phyloP scores from a whole-genome alignment of 2,329 filamentous ascomycete genomes.

The Penicillium sp. region DNA sequence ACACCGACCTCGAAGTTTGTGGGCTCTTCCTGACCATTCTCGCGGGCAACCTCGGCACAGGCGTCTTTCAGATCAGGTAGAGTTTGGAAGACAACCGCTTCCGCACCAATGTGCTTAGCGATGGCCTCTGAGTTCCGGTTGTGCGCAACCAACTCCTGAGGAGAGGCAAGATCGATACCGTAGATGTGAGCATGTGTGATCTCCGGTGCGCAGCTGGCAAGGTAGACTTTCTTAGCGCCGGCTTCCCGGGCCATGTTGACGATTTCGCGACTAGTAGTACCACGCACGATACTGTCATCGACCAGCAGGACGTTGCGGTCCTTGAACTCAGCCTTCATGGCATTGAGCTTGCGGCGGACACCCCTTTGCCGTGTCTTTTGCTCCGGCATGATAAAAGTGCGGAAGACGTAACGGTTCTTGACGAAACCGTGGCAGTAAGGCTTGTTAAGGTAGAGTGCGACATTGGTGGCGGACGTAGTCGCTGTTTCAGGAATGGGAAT shows the following conservation, averaged over 20 bases:
- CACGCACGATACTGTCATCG: constrained; percentile 82
- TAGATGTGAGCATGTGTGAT: constrained; percentile 84
- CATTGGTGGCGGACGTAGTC: constrained; percentile 67
- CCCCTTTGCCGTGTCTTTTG: constrained; percentile 74
- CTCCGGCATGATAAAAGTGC: constrained; percentile 78
- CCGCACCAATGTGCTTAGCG: constrained; percentile 60
- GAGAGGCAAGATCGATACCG: constrained; percentile 66
- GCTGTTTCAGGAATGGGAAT: constrained; percentile 79
- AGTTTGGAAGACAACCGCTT: constrained; percentile 67
- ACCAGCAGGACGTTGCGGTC: constrained; percentile 73
- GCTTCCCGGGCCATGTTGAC: constrained; percentile 77
- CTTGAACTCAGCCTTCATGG: constrained; percentile 76
- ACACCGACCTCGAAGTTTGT: constrained; percentile 79
- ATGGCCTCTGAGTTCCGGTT: constrained; percentile 55
- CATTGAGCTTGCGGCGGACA: constrained; percentile 79
- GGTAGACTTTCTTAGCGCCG: constrained; percentile 71
- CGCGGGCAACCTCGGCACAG: constrained; percentile 59
- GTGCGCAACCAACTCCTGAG: constrained; percentile 62
- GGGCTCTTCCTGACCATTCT: constrained; percentile 46
- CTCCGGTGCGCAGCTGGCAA: constrained; percentile 71
- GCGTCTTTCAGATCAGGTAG: constrained; percentile 71
- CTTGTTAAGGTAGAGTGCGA: constrained; percentile 67
- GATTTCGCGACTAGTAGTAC: constrained; percentile 71
- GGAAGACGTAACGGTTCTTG: constrained; percentile 81
- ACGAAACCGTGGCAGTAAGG: constrained; percentile 75